These are phyloP conservation scores for Guadua angustifolia DNA, from an alignment of 176 grass and related monocot genomes.

Conservation along the genomic window DNA sequence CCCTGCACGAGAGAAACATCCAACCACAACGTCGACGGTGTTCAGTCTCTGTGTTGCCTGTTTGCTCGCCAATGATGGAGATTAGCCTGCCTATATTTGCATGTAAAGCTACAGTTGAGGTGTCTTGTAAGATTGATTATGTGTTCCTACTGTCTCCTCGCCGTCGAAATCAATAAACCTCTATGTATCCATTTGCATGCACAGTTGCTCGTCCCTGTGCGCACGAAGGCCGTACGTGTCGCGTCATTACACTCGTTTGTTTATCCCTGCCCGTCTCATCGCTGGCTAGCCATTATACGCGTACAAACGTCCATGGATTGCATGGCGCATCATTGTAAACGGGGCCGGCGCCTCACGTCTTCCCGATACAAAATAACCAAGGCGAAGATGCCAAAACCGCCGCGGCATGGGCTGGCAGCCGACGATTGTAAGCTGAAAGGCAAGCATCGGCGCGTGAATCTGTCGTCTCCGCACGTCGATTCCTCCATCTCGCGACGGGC, in stretches of 20 bases:
- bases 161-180: constrained; percentile 38
- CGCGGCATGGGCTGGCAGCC: constrained; percentile 13
- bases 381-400: background rate
- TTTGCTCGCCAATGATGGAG: constrained; percentile 36
- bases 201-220: background rate
- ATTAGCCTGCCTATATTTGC: constrained; percentile 35
- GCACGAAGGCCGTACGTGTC: constrained; percentile 1
- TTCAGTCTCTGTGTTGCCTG: constrained; percentile 32
- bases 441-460: constrained; percentile 17
- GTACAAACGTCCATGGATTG: background rate
- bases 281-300: background rate
- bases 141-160: constrained; percentile 9
- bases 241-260: background rate
- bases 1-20: constrained; percentile 42
- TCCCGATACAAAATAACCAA: background rate
- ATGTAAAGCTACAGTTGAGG: constrained; percentile 42
- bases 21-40: constrained; percentile 36
- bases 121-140: constrained; percentile 45
- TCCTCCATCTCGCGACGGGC: constrained; percentile 10
- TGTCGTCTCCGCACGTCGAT: background rate
- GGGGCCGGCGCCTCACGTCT: background rate
- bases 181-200: background rate
- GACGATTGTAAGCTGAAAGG: constrained; percentile 7
- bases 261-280: background rate
- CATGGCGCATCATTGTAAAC: background rate